These are phyloP conservation scores for Cryptosporidium ryanae DNA, from an alignment of 169 alveolate genomes.

Conservation along the genomic window DNA sequence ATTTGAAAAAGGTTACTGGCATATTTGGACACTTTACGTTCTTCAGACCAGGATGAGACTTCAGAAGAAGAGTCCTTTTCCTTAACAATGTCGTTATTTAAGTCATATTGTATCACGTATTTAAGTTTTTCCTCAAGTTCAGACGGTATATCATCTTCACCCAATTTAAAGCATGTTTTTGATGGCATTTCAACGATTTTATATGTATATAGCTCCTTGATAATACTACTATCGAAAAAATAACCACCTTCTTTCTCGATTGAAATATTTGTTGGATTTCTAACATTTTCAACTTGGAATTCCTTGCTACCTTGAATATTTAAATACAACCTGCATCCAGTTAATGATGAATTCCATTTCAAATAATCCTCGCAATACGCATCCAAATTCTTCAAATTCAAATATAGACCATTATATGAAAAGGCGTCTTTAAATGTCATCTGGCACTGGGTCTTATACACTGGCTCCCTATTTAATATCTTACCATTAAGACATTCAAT, in stretches of 20 bases:
- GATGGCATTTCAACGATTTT: conserved; percentile 13
- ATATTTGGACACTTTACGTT: conserved; percentile 75
- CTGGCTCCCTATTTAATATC: conserved; percentile 8
- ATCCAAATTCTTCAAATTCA: conserved; percentile 80
- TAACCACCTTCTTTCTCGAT: conserved; percentile 47
- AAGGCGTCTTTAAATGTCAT: conserved; percentile 25
- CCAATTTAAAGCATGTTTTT: neutral
- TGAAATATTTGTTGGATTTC: conserved; percentile 11
- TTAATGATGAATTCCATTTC: conserved; percentile 51
- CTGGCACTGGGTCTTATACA: conserved; percentile 55
- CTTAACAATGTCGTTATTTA: neutral
- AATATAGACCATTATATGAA: conserved; percentile 79
- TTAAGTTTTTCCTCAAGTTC: conserved; percentile 16
- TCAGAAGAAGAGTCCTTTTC: neutral
- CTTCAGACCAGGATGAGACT: conserved; percentile 44
- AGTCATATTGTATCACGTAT: conserved; percentile 41
- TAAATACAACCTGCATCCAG: conserved; percentile 30
- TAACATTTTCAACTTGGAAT: conserved; percentile 21
- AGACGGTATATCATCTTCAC: neutral
- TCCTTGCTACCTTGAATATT: conserved; percentile 7
- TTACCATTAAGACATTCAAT: neutral
- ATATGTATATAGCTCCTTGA: conserved; percentile 23
- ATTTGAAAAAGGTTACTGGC: conserved; percentile 78
- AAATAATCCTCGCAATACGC: conserved; percentile 78
- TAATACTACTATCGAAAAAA: conserved; percentile 16